phyloP scores from a whole-genome alignment of 805 yeast genomes.

The Komagataella phaffii region DNA sequence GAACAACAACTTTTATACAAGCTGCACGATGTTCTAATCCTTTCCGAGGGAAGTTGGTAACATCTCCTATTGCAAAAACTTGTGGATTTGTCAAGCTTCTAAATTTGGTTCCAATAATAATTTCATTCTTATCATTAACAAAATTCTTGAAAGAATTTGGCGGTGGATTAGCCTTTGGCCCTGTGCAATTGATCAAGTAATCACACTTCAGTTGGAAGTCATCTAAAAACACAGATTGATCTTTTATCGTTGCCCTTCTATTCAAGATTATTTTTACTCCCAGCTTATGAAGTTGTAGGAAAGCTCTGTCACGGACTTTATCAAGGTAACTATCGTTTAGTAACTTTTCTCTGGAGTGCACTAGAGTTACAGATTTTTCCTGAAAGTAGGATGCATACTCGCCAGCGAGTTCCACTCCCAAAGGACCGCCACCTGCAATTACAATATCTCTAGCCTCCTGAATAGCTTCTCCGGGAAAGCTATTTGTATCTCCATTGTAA shows the following conservation, averaged over 20 bases:
- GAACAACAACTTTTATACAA: neutral
- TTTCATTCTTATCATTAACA: neutral
- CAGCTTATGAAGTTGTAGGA: slow-evolving; percentile 2
- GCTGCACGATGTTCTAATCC: neutral
- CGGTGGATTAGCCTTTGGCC: neutral
- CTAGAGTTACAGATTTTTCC: slow-evolving; percentile 10
- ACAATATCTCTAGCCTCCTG: slow-evolving; percentile 12
- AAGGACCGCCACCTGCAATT: slow-evolving; percentile 20
- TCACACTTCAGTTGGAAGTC: neutral
- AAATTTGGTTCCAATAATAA: neutral
- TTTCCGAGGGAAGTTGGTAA: slow-evolving; percentile 1
- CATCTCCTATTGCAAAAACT: slow-evolving; percentile 2
- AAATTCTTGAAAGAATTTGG: neutral
- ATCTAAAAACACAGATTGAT: neutral
- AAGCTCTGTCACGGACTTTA: slow-evolving; percentile 1
- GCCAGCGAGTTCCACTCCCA: slow-evolving; percentile 18
- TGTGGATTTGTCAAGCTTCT: neutral
- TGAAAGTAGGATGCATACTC: slow-evolving; percentile 13
- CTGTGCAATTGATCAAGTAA: neutral
- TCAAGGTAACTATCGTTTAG: slow-evolving; percentile 2
- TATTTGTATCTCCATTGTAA: neutral
- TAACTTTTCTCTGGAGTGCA: slow-evolving; percentile 10
- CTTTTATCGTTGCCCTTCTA: slow-evolving; percentile 3
- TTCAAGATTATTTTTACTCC: slow-evolving; percentile 8
- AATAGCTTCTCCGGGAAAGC: slow-evolving; percentile 6